Evolutionary conservation across 176 grass and related monocot species (phyloP).

Genomic region (Coix lacrymajobi): DNA sequence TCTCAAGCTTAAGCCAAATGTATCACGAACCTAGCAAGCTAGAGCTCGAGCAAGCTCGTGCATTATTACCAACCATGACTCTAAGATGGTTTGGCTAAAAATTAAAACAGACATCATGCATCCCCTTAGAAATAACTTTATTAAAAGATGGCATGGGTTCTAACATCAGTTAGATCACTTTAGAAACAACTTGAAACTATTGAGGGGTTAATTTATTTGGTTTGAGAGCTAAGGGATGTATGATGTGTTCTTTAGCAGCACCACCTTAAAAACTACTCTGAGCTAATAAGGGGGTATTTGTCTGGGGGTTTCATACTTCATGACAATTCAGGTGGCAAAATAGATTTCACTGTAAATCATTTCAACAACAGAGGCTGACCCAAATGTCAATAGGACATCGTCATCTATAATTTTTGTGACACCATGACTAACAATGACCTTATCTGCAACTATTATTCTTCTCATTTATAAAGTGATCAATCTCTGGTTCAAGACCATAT

Average conservation of each 20-base stretch:
- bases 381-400: constrained; percentile 72
- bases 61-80: background rate
- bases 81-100: background rate
- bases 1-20: background rate
- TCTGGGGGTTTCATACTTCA: no score
- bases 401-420: constrained; percentile 62
- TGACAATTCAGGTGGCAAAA: no score
- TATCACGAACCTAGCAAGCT: background rate
- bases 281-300: no score
- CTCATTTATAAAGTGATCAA: constrained; percentile 69
- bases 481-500: constrained; percentile 16
- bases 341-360: constrained; percentile 31
- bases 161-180: no score
- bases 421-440: constrained; percentile 55
- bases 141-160: no score
- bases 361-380: constrained; percentile 69
- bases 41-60: background rate
- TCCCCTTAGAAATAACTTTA: no score
- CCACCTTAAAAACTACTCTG: no score
- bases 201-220: no score
- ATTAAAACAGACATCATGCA: no score
- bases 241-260: no score
- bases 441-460: constrained; percentile 67
- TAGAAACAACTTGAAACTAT: no score
- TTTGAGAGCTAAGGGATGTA: no score